Base-by-base conservation (phyloP, 768 basidiomycete species). In the Hericium erinaceus region DNA sequence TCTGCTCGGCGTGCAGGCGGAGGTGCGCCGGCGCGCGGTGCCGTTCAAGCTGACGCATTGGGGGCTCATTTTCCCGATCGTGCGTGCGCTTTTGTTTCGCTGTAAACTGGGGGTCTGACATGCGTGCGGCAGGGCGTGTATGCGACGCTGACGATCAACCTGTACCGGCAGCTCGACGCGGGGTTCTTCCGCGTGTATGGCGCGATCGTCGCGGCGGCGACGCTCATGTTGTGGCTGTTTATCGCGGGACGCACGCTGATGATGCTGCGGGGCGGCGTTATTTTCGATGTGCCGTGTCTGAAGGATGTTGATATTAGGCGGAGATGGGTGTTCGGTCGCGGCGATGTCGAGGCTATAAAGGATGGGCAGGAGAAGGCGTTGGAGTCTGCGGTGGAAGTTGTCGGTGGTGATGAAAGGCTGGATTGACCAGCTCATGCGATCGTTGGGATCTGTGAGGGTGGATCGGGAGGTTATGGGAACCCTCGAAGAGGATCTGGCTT, bases 141-240 rank as follows among this genome's bases (percentile, higher is more conserved):
- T 12, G 52, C 52, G 18, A 54, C 20, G 15, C 39, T 18, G n/a
- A 39, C 52, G 16, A 54, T 54, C 39, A 18, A 15, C 12, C 37
- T 54, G 11, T 54, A 38, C 8, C 33, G 52, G 4, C 18, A 39
- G 13, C 24, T 54, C 37, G 52, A 54, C 52, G 37, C 38, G 39
- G 38, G n/a, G 3, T 54, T 54, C 39, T 40, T 54, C 52, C 52
- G 52, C 52, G 52, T 54, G 16, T 54, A 39, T 12, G 52, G 52
- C 5, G 20, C 39, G 10, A 20, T 54, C 38, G 9, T 54, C 52
- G 37, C 38, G 4, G 20, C 12, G 22, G 18, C 39, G n/a, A 54
- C 38, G 10, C 12, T 22, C 6, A 18, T 39, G 33, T 7, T 54
- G 33, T 54, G 52, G 52, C 9, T 54, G 12, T 51, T n/a, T 26